Evolutionary conservation across 331 rosid genomes (phyloP), one percentile per base, ranked within the genome.

Genomic region (Malus hybrid): DNA sequence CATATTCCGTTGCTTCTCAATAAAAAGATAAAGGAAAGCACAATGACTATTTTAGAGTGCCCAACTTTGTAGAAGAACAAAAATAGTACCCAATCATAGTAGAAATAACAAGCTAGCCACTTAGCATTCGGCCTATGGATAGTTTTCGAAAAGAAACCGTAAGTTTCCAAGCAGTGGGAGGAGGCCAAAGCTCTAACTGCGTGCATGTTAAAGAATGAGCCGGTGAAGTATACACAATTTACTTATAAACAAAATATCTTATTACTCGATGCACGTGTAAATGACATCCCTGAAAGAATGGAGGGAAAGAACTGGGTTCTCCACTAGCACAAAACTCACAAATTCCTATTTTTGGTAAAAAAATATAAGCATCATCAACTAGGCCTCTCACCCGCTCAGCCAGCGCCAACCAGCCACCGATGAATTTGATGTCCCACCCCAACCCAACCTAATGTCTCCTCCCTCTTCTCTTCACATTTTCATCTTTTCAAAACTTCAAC

Each of bases 281-380:
- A 50, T 50, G 56, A 50, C 9, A 62, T 76, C 67, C 61, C 29
- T 67, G 69, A 72, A 73, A 54, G 50, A 68, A 83, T 74, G 85
- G 80, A 74, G 27, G 76, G 73, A 44, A 68, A 68, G 85, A 84
- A 81, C 77, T 31, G 76, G 87, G 84, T 81, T 84, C 85, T 62
- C 82, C 84, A 81, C 87, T 76, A 76, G 31, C 74, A 78, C 33
- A 27, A 14, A 36, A 81, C 68, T 55, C 81, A 61, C 12, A 77
- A 31, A 48, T 81, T 81, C 78, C 81, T 74, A 84, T 81, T 70
- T 79, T 65, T 62, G 61, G 83, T 74, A 79, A 79, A 76, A 79
- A 62, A 83, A n/a, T 12, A 2, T 27, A 61, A 31, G 69, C 69
- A 64, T 31, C 73, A 22, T 60, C 67, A 76, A 79, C 70, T 7